These are phyloP conservation scores for Calonectria multiphialidica DNA, from an alignment of 2,329 filamentous ascomycete genomes.

Conservation along the genomic window DNA sequence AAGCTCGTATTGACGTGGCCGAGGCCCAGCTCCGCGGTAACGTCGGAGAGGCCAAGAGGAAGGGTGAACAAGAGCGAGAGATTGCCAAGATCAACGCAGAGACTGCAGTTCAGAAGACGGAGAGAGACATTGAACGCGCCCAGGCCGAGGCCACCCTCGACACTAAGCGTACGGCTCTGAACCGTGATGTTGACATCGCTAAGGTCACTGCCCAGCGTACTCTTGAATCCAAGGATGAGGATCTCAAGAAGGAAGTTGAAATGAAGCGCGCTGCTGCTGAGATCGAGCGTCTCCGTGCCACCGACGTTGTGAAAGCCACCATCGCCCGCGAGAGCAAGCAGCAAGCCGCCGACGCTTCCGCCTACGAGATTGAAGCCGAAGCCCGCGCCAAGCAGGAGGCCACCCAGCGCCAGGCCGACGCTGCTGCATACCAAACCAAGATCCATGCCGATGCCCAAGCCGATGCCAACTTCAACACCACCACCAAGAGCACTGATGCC, in stretches of 20 bases:
- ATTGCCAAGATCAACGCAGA: conserved; percentile 90
- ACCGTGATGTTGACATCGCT: conserved; percentile 80
- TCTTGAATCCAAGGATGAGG: conserved; percentile 82
- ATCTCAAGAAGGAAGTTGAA: conserved; percentile 84
- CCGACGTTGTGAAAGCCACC: conserved; percentile 82
- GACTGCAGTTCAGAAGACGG: conserved; percentile 86
- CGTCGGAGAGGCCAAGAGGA: conserved; percentile 82
- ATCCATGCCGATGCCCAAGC: conserved; percentile 62
- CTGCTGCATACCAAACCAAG: conserved; percentile 62
- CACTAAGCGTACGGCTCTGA: conserved; percentile 78
- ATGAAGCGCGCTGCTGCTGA: conserved; percentile 83
- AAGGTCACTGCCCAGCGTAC: conserved; percentile 79
- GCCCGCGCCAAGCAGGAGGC: conserved; percentile 68
- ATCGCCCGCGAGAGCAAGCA: conserved; percentile 77
- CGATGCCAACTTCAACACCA: conserved; percentile 69
- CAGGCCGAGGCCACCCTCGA: conserved; percentile 81
- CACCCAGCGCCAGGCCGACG: conserved; percentile 65
- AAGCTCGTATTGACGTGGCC: conserved; percentile 77
- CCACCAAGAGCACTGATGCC: conserved; percentile 79
- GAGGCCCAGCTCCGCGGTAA: conserved; percentile 75
- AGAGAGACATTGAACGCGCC: conserved; percentile 85
- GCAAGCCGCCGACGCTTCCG: conserved; percentile 74
- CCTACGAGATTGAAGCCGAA: conserved; percentile 75
- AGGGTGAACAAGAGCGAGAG: conserved; percentile 85
- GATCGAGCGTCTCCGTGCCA: conserved; percentile 82